Evolutionary conservation across 2,329 filamentous ascomycete species (phyloP).

Genomic region (Pseudogymnoascus sp.): DNA sequence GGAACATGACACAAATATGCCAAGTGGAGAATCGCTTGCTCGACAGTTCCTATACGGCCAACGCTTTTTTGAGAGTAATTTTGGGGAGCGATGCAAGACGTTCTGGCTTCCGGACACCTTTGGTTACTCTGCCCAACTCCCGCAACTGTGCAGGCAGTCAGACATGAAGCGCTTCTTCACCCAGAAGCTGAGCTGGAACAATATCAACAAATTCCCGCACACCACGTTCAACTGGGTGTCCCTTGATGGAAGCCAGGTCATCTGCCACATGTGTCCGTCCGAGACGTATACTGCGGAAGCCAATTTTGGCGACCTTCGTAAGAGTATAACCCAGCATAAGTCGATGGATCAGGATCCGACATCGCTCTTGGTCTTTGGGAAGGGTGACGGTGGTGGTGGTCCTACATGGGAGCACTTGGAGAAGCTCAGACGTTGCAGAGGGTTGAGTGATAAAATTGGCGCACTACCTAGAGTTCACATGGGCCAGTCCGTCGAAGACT

Average conservation of each 20-base stretch:
- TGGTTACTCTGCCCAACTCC: constrained; percentile 90
- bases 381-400: constrained; percentile 91
- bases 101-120: constrained; percentile 99
- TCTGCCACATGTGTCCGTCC: constrained; percentile 93
- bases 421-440: constrained; percentile 86
- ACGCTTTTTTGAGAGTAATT: constrained; percentile 86
- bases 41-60: constrained; percentile 95
- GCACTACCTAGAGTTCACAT: constrained; percentile 80
- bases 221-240: constrained; percentile 99
- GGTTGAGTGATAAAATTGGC: constrained; percentile 79
- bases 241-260: constrained; percentile 88
- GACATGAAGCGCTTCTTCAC: constrained; percentile 96
- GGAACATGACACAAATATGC: constrained; percentile 96
- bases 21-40: constrained; percentile 86
- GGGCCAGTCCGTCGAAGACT: constrained; percentile 85
- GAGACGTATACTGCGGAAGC: constrained; percentile 95
- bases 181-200: constrained; percentile 99
- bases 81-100: constrained; percentile 78
- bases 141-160: constrained; percentile 86
- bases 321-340: constrained; percentile 88
- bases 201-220: constrained; percentile 98
- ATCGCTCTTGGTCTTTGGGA: constrained; percentile 87
- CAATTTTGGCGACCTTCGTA: constrained; percentile 86
- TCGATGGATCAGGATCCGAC: constrained; percentile 89
- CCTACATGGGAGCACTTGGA: constrained; percentile 91